Evolutionary conservation across 108 stramenopile genomes (phyloP), one percentile per base, ranked within the genome.

Genomic region (Tribonema minus): DNA sequence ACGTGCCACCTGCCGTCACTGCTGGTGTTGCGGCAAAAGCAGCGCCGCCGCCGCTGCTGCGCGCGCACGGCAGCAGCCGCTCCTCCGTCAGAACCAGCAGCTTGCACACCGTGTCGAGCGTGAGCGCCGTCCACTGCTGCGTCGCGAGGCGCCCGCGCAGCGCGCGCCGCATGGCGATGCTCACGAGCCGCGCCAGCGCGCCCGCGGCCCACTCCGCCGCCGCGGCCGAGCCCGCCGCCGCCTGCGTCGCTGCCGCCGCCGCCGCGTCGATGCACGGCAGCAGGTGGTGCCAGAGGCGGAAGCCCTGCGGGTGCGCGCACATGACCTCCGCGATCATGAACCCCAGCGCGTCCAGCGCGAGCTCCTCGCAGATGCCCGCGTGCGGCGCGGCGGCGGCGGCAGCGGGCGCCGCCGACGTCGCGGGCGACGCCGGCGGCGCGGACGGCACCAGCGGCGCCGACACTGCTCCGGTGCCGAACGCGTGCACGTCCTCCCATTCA

Each of bases 51-150:
- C n/a, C 37, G 38, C 38, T 26, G 26, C 66, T 26, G 37, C 66
- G 38, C 26, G 26, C 71, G 29, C 61, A 59, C 61, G 71, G 71
- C 28, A 72, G 61, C 28, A 72, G 71, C 12, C 71, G 60, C 29
- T 72, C 71, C 39, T 72, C 71, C 15, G 61, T 54, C 37, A 72
- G 61, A 3, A 72, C 60, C 61, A 72, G 61, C 60, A 71, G 60
- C 71, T 71, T 71, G 71, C 61, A 61, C 7, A 71, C 60, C n/a
- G 60, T 60, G 37, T 71, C 71, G 2, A 71, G 61, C 37, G 71
- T 71, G 2, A 71, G 71, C 37, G 60, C 71, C 37, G 71, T 71
- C 71, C 71, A 71, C 61, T 15, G 32, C 37, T 60, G 60, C 20
- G 71, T 54, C 9, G 60, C 71, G 23, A 58, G 26, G 3, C 41